phyloP scores from a whole-genome alignment of 1,284 basidiomycete genomes.

The Naganishia sp. region DNA sequence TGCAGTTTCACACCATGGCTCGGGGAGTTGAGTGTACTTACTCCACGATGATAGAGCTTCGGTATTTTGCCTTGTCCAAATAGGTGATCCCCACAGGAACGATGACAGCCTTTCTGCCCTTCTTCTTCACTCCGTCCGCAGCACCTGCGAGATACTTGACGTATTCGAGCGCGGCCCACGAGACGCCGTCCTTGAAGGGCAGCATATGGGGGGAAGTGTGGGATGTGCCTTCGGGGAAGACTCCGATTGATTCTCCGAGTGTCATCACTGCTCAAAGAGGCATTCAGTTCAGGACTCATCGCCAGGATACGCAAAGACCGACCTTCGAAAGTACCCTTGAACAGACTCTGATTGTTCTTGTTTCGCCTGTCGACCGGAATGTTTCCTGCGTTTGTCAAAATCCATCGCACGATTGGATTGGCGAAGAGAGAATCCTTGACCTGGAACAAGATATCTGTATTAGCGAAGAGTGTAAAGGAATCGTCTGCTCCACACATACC shows the following conservation, averaged over 20 bases:
- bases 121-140: constrained; percentile 54
- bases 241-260: constrained; percentile 74
- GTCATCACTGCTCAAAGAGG: constrained; percentile 60
- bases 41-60: constrained; percentile 64
- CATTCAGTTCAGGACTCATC: background rate
- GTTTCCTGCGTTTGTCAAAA: constrained; percentile 87
- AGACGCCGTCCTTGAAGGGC: constrained; percentile 92
- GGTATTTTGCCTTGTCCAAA: constrained; percentile 90
- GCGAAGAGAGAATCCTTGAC: constrained; percentile 66
- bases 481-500: constrained; percentile 64
- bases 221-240: constrained; percentile 84
- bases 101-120: constrained; percentile 60
- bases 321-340: constrained; percentile 80
- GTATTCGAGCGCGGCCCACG: constrained; percentile 94
- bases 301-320: constrained; percentile 1
- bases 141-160: constrained; percentile 67
- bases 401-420: constrained; percentile 69
- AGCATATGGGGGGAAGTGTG: constrained; percentile 85
- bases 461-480: background rate
- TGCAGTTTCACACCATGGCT: constrained; percentile 53
- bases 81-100: constrained; percentile 88
- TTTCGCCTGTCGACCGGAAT: constrained; percentile 93
- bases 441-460: constrained; percentile 34
- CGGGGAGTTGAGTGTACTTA: constrained; percentile 60
- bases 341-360: constrained; percentile 85